A percentile compares a stretch with the other conserved stretches of the same genome.
Conservation (phyloP, 2,329 filamentous ascomycete species). For the Pseudocercospora crystallina region DNA sequence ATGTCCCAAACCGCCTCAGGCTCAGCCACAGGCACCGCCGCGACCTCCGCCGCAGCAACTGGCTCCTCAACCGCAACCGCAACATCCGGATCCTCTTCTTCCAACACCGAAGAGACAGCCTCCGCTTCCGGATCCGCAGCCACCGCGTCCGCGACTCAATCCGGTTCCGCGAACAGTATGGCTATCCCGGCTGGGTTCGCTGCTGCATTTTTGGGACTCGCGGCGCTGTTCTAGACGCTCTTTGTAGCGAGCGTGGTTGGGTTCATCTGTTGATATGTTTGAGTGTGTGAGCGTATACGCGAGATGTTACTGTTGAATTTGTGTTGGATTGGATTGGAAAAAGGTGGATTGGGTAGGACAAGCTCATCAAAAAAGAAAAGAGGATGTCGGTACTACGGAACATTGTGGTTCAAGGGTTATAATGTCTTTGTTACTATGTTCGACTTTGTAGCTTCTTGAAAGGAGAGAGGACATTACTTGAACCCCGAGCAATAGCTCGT, state of each 20-base stretch:
- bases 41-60: constrained; percentile 18
- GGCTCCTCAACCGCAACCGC: constrained; percentile 4
- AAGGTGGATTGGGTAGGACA: constrained; percentile 2
- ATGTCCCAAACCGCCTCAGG: constrained; percentile 43
- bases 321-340: too few relatives aligned
- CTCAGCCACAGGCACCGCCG: constrained; percentile 51
- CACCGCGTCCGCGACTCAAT: constrained; percentile 3
- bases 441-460: constrained; percentile 10
- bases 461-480: neutral
- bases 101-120: constrained; percentile 1
- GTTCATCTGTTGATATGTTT: neutral
- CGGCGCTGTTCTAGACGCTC: constrained; percentile 14
- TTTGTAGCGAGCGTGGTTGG: neutral
- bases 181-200: constrained; percentile 20
- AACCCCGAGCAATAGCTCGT: too few relatives aligned
- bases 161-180: constrained; percentile 12
- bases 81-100: constrained; percentile 6
- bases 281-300: neutral
- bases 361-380: neutral
- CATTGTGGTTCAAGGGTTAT: neutral
- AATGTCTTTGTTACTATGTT: constrained; percentile 8
- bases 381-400: neutral
- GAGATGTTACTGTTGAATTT: neutral
- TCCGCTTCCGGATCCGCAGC: constrained; percentile 9
- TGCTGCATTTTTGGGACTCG: constrained; percentile 20